Percentiles rank a stretch among this genome's conserved stretches.
These are phyloP conservation scores for Corniculantispora saksenae DNA, from an alignment of 2,329 filamentous ascomycete genomes.

Conservation along the genomic window DNA sequence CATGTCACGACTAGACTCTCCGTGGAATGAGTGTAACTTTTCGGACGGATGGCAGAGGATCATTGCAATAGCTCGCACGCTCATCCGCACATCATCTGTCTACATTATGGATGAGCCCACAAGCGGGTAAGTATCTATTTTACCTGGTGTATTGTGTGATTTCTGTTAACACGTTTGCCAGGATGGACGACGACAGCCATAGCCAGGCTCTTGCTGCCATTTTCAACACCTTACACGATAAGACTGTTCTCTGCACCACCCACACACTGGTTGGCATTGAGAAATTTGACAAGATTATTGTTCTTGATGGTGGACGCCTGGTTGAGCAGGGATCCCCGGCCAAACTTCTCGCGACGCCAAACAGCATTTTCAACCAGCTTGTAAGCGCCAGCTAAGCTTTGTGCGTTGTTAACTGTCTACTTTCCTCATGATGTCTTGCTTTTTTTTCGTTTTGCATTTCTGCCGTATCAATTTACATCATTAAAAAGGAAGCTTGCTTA, in stretches of 20 bases:
- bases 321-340: too few species aligned
- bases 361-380: too few species aligned
- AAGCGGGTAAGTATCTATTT: not conserved
- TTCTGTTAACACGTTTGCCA: not conserved
- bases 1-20: not conserved
- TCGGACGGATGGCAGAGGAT: not conserved
- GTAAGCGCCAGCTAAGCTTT: too few species aligned
- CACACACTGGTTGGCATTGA: constrained; percentile 6
- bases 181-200: constrained; percentile 5
- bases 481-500: too few species aligned
- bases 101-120: constrained; percentile 12
- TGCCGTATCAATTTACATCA: too few species aligned
- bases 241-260: not conserved
- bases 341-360: too few species aligned
- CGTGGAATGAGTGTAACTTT: constrained; percentile 11
- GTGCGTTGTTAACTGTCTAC: too few species aligned
- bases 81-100: not conserved
- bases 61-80: not conserved
- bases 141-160: too few species aligned
- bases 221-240: not conserved
- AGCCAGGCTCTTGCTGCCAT: not conserved
- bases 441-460: too few species aligned
- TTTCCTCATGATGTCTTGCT: too few species aligned
- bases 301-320: too few species aligned
- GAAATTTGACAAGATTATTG: not conserved